Evolutionary conservation across 257 asterid species (phyloP).

Genomic region (Nicotiana otophora): DNA sequence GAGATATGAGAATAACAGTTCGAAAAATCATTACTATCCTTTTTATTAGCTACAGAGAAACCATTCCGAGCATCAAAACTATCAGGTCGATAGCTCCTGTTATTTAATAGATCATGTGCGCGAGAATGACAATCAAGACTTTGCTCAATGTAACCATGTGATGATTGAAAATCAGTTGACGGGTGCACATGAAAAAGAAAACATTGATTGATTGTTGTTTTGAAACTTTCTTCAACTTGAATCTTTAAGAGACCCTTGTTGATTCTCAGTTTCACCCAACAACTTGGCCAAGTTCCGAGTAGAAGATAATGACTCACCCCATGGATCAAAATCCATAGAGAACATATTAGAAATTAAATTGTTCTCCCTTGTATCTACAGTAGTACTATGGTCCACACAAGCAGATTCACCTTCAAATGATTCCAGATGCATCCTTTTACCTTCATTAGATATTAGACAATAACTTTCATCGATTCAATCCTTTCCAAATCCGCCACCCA

Average conservation of each 20-base stretch:
- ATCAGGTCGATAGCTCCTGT: constrained; percentile 40
- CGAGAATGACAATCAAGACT: constrained; percentile 35
- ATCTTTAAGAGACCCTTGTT: constrained; percentile 42
- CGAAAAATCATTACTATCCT: constrained; percentile 36
- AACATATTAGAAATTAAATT: constrained; percentile 78
- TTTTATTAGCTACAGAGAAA: constrained; percentile 36
- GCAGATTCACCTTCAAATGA: constrained; percentile 45
- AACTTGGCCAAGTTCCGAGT: constrained; percentile 57
- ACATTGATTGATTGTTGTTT: constrained; percentile 71
- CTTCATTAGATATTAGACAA: constrained; percentile 28
- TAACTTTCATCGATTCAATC: constrained; percentile 33
- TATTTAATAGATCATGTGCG: constrained; percentile 39
- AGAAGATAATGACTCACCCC: constrained; percentile 71
- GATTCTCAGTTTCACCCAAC: constrained; percentile 50
- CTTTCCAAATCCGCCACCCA: constrained; percentile 26
- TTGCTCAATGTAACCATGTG: constrained; percentile 35
- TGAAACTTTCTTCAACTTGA: constrained; percentile 59
- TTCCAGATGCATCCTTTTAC: constrained; percentile 31
- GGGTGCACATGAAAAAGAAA: constrained; percentile 74
- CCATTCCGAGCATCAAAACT: constrained; percentile 31
- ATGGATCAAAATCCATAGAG: constrained; percentile 71
- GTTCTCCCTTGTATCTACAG: constrained; percentile 60
- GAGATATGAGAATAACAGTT: constrained; percentile 12
- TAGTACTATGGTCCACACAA: constrained; percentile 18
- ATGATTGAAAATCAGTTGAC: constrained; percentile 35